Evolutionary conservation across 208 protist species (phyloP).

Genomic region (Lotmaria passim): DNA sequence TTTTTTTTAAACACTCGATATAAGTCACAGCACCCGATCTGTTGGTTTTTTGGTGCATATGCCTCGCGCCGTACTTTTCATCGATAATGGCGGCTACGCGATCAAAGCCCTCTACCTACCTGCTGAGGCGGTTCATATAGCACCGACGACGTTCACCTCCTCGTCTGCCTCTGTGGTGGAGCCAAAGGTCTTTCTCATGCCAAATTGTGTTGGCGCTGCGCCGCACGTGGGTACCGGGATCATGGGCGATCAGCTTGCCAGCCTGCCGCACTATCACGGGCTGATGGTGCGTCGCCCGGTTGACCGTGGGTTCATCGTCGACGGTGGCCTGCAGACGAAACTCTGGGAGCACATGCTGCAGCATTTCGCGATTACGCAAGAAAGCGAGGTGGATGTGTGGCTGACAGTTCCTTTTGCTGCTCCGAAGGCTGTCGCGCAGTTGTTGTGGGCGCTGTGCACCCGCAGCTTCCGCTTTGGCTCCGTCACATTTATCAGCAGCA

Average conservation of each 20-base stretch:
- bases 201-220: slow-evolving; percentile 77
- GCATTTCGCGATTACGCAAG: slow-evolving; percentile 66
- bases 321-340: slow-evolving; percentile 63
- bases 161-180: background rate
- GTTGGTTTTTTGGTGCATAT: slow-evolving; percentile 4
- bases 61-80: slow-evolving; percentile 50
- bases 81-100: slow-evolving; percentile 82
- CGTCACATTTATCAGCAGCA: slow-evolving; percentile 72
- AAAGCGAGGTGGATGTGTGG: slow-evolving; percentile 65
- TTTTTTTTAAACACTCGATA: too few relatives aligned
- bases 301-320: slow-evolving; percentile 77
- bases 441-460: slow-evolving; percentile 59
- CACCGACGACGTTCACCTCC: background rate
- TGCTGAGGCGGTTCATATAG: background rate
- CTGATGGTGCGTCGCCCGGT: slow-evolving; percentile 84
- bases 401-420: slow-evolving; percentile 73
- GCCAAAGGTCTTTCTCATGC: slow-evolving; percentile 41
- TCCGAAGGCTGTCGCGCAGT: slow-evolving; percentile 54
- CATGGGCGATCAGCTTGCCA: slow-evolving; percentile 63
- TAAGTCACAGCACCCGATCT: too few relatives aligned
- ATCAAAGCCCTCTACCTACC: slow-evolving; percentile 79
- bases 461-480: slow-evolving; percentile 67
- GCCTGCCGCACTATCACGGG: slow-evolving; percentile 79
- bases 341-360: slow-evolving; percentile 85
- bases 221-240: slow-evolving; percentile 70